Base-by-base conservation (phyloP, 1,284 basidiomycete genomes). In the Trichosporon faecale region DNA sequence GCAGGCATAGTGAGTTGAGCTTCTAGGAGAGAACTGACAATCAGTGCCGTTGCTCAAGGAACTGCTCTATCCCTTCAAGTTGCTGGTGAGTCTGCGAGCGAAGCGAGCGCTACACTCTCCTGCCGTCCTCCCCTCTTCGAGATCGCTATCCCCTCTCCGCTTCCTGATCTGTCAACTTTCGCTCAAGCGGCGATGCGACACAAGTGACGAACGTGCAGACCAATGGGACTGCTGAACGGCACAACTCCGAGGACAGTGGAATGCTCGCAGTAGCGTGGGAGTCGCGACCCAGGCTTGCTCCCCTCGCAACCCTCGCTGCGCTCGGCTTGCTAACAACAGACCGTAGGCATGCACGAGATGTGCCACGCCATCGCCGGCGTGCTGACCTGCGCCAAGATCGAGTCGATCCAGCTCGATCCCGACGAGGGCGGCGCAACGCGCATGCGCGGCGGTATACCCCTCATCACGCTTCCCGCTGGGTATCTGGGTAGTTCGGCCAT, bases 401-500 rank as follows among this genome's bases (percentile, higher is more conserved):
- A 97, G 80, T 91, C 90, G 18, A 92, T 96, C 73, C 74, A 80
- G 70, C 80, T 82, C 33, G 75, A 79, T 61, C 73, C 93, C 37
- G 91, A 97, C 77, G 95, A 97, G 84, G 95, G 95, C 18, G 96
- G 96, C 1, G 89, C 91, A 12, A 98, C 96, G 0, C 86, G 88
- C 33, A 98, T 98, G 95, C 89, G 93, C 44, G 95, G 95, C 29
- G 96, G 95, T 0, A 90, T 97, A 55, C 86, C 89, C 11, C 91
- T 91, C 79, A 80, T 84, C 67, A 84, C 84, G 1, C 73, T 84
- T 4, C 93, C 93, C 0, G 94, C 94, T 1, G 94, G 94, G 44
- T 98, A 98, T 81, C 89, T 98, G 35, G 96, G 96, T 11, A 94
- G 91, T 1, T 91, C 91, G 2, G 85, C 98, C 77, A 95, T 98